A percentile compares a stretch with the other conserved stretches of the same genome.
These are phyloP conservation scores for Amanita rimosa DNA, from an alignment of 768 basidiomycete genomes.

Conservation along the genomic window DNA sequence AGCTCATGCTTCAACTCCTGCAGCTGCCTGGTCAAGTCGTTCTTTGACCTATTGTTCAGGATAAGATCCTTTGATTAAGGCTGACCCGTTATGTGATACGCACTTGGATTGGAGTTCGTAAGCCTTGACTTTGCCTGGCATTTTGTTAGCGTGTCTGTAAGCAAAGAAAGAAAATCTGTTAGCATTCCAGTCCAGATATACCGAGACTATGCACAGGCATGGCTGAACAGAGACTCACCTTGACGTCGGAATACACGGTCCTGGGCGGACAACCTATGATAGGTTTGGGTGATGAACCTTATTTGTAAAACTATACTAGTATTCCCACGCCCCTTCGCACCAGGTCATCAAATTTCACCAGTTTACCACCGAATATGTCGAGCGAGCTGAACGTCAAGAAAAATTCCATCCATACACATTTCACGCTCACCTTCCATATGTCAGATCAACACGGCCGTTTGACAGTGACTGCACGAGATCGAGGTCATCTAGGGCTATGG, in stretches of 20 bases:
- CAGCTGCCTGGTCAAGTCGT: constrained; percentile 92
- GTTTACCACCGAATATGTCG: constrained; percentile 47
- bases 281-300: constrained; percentile 31
- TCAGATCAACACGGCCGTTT: constrained; percentile 74
- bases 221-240: constrained; percentile 24
- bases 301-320: constrained; percentile 32
- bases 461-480: constrained; percentile 73
- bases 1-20: constrained; percentile 93
- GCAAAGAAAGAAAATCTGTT: constrained; percentile 7
- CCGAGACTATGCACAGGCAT: too few relatives aligned
- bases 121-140: constrained; percentile 91
- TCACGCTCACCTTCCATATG: constrained; percentile 62
- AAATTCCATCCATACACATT: neutral
- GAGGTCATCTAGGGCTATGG: constrained; percentile 67
- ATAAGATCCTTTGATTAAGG: constrained; percentile 1
- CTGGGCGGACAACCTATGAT: too few relatives aligned
- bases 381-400: constrained; percentile 21
- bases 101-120: constrained; percentile 95
- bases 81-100: constrained; percentile 18
- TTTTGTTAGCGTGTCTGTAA: constrained; percentile 32
- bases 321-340: constrained; percentile 23
- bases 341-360: constrained; percentile 17
- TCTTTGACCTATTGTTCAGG: constrained; percentile 64
- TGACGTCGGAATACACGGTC: constrained; percentile 26
- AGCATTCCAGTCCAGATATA: neutral